These are phyloP conservation scores for Hanseniaspora uvarum DNA, from an alignment of 1,139 yeast species.

Conservation along the genomic window DNA sequence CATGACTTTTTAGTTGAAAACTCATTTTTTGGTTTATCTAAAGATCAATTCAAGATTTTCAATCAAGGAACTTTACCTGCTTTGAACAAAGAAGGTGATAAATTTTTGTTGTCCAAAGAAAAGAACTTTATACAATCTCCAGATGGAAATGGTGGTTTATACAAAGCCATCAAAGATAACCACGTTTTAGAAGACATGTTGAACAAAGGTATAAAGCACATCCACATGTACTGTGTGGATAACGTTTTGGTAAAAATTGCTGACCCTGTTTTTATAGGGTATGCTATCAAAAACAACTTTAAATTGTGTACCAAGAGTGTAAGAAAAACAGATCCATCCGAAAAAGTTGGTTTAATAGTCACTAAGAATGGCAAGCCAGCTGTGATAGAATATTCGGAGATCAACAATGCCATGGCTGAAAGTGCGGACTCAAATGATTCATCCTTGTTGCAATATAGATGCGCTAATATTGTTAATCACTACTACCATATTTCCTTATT, in stretches of 20 bases:
- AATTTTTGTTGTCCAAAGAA: constrained; percentile 53
- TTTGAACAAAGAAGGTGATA: constrained; percentile 56
- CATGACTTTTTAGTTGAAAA: constrained; percentile 55
- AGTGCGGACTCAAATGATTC: constrained; percentile 38
- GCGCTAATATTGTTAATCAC: constrained; percentile 96
- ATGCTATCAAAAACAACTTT: constrained; percentile 54
- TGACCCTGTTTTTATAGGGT: constrained; percentile 87
- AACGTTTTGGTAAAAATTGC: constrained; percentile 87
- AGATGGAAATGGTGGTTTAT: constrained; percentile 96
- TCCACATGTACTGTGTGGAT: constrained; percentile 96
- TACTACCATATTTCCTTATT: constrained; percentile 77
- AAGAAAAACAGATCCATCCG: constrained; percentile 77
- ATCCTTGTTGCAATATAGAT: constrained; percentile 59
- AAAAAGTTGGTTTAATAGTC: constrained; percentile 87
- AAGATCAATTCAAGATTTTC: constrained; percentile 60
- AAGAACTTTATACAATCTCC: constrained; percentile 68
- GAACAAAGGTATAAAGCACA: constrained; percentile 66
- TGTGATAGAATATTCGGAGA: constrained; percentile 92
- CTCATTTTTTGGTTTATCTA: constrained; percentile 58
- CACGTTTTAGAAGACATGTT: constrained; percentile 60
- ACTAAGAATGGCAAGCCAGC: constrained; percentile 63
- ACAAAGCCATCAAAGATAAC: constrained; percentile 64
- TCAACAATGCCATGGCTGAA: constrained; percentile 61
- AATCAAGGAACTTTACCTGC: constrained; percentile 96
- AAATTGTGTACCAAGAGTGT: constrained; percentile 91